Percentiles rank a stretch among this genome's conserved stretches.
These are phyloP conservation scores for Scheffersomyces stipitis DNA, from an alignment of 805 yeast genomes.

Conservation along the genomic window DNA sequence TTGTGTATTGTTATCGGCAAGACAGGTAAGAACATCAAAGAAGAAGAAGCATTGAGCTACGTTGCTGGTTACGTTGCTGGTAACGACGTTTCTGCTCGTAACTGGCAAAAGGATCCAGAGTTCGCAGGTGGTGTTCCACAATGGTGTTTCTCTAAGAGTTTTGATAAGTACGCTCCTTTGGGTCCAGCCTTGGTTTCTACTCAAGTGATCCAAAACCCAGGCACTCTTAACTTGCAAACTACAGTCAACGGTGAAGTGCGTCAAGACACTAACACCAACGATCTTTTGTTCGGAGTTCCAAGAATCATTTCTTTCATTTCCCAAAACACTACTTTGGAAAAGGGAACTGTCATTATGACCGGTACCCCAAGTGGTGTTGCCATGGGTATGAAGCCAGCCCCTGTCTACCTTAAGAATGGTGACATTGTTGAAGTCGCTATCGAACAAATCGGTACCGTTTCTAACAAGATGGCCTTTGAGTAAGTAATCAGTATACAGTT, in stretches of 20 bases:
- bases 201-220: slow-evolving; percentile 28
- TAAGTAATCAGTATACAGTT: neutral
- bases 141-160: slow-evolving; percentile 52
- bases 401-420: slow-evolving; percentile 40
- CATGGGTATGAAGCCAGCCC: slow-evolving; percentile 39
- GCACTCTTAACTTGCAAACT: slow-evolving; percentile 35
- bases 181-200: slow-evolving; percentile 53
- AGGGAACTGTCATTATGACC: slow-evolving; percentile 55
- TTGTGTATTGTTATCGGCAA: slow-evolving; percentile 54
- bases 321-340: slow-evolving; percentile 50
- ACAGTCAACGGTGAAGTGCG: slow-evolving; percentile 48
- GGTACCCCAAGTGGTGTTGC: slow-evolving; percentile 62
- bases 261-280: slow-evolving; percentile 47
- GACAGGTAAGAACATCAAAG: slow-evolving; percentile 42
- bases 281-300: slow-evolving; percentile 48
- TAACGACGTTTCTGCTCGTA: slow-evolving; percentile 56
- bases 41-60: slow-evolving; percentile 43
- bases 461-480: slow-evolving; percentile 33
- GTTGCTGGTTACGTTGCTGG: slow-evolving; percentile 55
- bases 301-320: slow-evolving; percentile 47
- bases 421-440: slow-evolving; percentile 44
- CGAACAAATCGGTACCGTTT: slow-evolving; percentile 43
- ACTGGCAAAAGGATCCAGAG: slow-evolving; percentile 50
- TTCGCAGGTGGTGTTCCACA: slow-evolving; percentile 46
- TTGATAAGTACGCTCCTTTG: slow-evolving; percentile 57